phyloP scores from a whole-genome alignment of 495 filamentous ascomycete species.

The Daldinia concentrica region DNA sequence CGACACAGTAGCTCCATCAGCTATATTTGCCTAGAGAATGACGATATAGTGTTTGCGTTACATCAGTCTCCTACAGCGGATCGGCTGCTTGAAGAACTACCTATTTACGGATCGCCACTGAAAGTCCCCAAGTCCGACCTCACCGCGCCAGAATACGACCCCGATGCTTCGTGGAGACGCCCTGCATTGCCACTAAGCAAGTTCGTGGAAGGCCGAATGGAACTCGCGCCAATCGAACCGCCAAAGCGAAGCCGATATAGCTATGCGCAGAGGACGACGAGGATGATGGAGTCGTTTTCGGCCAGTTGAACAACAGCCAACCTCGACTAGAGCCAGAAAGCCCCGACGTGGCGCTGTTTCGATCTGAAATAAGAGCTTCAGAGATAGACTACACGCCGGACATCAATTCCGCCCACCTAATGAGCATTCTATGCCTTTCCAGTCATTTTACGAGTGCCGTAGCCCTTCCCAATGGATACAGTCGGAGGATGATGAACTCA shows the following conservation, averaged over 20 bases:
- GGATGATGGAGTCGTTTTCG: conserved; percentile 63
- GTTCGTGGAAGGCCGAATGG: conserved; percentile 82
- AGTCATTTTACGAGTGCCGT: conserved; percentile 86
- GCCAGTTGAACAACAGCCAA: conserved; percentile 51
- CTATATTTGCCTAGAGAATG: conserved; percentile 83
- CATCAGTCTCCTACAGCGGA: conserved; percentile 78
- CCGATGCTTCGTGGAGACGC: conserved; percentile 76
- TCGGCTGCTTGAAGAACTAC: conserved; percentile 85
- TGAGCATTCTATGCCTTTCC: conserved; percentile 86
- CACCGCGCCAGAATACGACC: conserved; percentile 64
- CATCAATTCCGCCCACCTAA: conserved; percentile 94
- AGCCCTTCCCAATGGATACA: conserved; percentile 89
- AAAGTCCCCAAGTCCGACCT: conserved; percentile 64
- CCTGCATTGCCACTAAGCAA: conserved; percentile 86
- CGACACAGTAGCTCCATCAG: conserved; percentile 69
- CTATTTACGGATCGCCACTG: conserved; percentile 75
- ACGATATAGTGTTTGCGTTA: conserved; percentile 83
- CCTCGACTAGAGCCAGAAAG: conserved; percentile 69
- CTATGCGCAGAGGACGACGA: conserved; percentile 73
- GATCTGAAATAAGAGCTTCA: conserved; percentile 88
- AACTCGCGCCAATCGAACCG: conserved; percentile 69
- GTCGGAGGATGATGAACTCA: conserved; percentile 88
- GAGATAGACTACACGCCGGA: conserved; percentile 89
- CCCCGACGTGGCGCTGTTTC: conserved; percentile 84
- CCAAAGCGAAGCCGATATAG: conserved; percentile 80